phyloP scores from a whole-genome alignment of 2,329 filamentous ascomycete genomes.

The Ophiognomonia clavigignenti-juglandacearum region DNA sequence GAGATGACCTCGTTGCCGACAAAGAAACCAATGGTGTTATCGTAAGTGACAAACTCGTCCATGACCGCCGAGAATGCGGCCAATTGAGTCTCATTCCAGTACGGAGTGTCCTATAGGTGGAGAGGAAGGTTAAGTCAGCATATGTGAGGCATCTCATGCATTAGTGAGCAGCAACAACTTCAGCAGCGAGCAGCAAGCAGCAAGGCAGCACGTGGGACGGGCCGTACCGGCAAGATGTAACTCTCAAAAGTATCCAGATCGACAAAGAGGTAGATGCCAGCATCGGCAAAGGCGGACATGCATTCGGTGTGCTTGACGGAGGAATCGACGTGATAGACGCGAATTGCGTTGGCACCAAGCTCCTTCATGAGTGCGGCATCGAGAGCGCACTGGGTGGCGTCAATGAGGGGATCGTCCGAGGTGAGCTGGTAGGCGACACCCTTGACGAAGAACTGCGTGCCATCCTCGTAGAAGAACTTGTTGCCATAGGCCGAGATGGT shows the following conservation, averaged over 20 bases:
- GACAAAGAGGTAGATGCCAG: conserved; percentile 78
- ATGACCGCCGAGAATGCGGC: conserved; percentile 65
- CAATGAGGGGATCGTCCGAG: conserved; percentile 66
- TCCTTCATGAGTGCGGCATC: conserved; percentile 76
- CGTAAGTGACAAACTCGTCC: conserved; percentile 70
- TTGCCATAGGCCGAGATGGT: conserved; percentile 58
- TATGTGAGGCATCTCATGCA: conserved; percentile 1
- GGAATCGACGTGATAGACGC: conserved; percentile 82
- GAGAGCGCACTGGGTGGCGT: conserved; percentile 69
- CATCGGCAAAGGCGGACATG: conserved; percentile 75
- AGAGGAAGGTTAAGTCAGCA: conserved; percentile 12
- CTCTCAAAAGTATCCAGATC: conserved; percentile 75
- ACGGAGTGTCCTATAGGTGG: conserved; percentile 32
- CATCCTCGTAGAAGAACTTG: conserved; percentile 74
- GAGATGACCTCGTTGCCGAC: conserved; percentile 86
- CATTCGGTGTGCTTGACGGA: conserved; percentile 67
- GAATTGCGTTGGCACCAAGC: conserved; percentile 77
- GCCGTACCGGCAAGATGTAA: conserved; percentile 56
- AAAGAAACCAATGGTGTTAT: conserved; percentile 81
- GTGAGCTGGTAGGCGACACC: conserved; percentile 68
- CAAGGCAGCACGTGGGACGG: conserved; percentile 22
- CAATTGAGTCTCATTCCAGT: conserved; percentile 70
- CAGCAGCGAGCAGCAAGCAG: too few relatives aligned
- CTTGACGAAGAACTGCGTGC: conserved; percentile 44
- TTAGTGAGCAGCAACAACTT: too few relatives aligned